phyloP scores from a whole-genome alignment of 2,329 filamentous ascomycete species.

The Talaromyces pinophilus region DNA sequence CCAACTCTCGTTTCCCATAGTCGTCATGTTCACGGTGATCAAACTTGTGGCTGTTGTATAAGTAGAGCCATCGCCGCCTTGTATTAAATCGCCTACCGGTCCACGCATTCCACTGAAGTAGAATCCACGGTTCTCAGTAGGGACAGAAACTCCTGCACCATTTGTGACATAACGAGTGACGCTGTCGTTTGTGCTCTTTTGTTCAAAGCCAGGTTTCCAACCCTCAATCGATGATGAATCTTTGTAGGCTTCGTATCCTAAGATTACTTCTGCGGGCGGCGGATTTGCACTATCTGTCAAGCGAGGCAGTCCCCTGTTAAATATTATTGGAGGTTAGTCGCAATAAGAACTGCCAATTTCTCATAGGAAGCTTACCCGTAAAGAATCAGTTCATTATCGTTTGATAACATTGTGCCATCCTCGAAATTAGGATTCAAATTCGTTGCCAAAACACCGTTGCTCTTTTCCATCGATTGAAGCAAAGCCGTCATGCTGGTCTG shows the following conservation, averaged over 20 bases:
- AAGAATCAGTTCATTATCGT: constrained; percentile 63
- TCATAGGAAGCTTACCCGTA: constrained; percentile 53
- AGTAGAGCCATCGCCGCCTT: constrained; percentile 35
- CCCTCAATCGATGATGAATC: constrained; percentile 44
- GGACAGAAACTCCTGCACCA: constrained; percentile 64
- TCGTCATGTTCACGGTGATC: constrained; percentile 62
- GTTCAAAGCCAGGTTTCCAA: constrained; percentile 50
- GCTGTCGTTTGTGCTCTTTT: constrained; percentile 43
- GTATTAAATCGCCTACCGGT: constrained; percentile 54
- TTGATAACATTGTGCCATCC: constrained; percentile 66
- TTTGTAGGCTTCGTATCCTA: constrained; percentile 56
- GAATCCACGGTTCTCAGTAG: constrained; percentile 70
- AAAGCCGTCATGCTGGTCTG: constrained; percentile 56
- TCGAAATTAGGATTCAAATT: constrained; percentile 58
- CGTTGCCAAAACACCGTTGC: constrained; percentile 50
- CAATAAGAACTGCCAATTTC: neutral
- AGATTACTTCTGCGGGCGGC: constrained; percentile 49
- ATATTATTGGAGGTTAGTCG: neutral
- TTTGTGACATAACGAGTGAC: constrained; percentile 65
- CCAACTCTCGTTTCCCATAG: constrained; percentile 57
- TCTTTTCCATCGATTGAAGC: constrained; percentile 54
- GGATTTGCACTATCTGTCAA: constrained; percentile 38
- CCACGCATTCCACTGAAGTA: constrained; percentile 68
- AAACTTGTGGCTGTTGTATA: constrained; percentile 56
- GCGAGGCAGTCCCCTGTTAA: constrained; percentile 49